Evolutionary conservation across 208 protist genomes (phyloP).

Genomic region (Crithidia mellificae): DNA sequence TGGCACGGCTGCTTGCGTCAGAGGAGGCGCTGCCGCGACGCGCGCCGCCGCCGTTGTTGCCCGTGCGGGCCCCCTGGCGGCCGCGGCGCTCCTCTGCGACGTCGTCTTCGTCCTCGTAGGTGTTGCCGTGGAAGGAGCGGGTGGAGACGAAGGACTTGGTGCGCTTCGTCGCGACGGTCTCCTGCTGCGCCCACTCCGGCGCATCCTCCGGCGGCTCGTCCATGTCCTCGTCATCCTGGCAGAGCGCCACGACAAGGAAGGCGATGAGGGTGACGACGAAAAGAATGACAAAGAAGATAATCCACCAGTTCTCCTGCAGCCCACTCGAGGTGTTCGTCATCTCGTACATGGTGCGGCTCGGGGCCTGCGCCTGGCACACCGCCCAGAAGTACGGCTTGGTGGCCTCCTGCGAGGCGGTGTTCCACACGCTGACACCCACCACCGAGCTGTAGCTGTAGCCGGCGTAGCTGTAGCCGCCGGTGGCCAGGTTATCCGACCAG

Average conservation of each 20-base stretch:
- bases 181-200: conserved; percentile 45
- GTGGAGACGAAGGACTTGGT: conserved; percentile 41
- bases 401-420: not conserved
- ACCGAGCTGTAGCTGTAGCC: conserved; percentile 12
- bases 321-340: conserved; percentile 14
- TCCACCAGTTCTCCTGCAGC: conserved; percentile 40
- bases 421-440: conserved; percentile 12
- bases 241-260: conserved; percentile 34
- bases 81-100: not conserved
- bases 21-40: conserved; percentile 10
- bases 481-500: conserved; percentile 38
- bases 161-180: conserved; percentile 20
- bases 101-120: conserved; percentile 12
- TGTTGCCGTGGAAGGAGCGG: conserved; percentile 36
- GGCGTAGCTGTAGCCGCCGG: conserved; percentile 42
- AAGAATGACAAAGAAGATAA: conserved; percentile 34
- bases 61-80: not conserved
- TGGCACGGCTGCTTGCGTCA: conserved; percentile 1
- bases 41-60: not conserved
- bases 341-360: conserved; percentile 31
- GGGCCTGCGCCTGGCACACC: conserved; percentile 38
- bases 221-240: conserved; percentile 55
- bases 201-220: conserved; percentile 57
- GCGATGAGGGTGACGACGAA: conserved; percentile 31
- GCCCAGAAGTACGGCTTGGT: conserved; percentile 28